Base-by-base conservation (phyloP, 805 yeast genomes). In the Candida nemodendra region DNA sequence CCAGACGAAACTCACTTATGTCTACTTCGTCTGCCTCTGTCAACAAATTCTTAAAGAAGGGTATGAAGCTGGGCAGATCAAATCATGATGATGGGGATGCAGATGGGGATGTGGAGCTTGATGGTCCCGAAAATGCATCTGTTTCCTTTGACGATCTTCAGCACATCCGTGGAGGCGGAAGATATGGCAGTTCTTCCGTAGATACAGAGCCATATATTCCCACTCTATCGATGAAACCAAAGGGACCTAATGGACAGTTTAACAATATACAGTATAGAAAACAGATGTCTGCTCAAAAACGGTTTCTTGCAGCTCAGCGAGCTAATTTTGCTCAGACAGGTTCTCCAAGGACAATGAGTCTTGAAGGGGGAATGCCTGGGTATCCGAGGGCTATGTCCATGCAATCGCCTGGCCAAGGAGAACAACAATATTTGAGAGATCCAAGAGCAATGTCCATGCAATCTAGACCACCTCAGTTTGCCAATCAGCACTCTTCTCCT, bases 171-270 rank as follows among this genome's bases (percentile, higher is more conserved):
- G 86, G 81, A 47, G 71, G 83, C 27, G 85, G 85, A 4, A 75
- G 86, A 22, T 82, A 81, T 53, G 82, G 81, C 3, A 65, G 72
- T 14, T 65, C 69, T 34, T 43, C 62, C 29, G 34, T 56, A 27
- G 87, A 81, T 45, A 72, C 90, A 0, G 72, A 87, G 0, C 90
- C 93, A 7, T 78, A 81, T 45, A 84, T 85, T 27, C 95, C 95
- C 5, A 83, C 88, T 0, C 38, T 84, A 3, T 66, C 75, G 4
- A 61, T 72, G 0, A 44, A 51, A 47, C 44, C 58, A 41, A 27
- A 39, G 36, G 50, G 56, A 32, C 43, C 59, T 15, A 54, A 51
- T 3, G 48, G 59, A 18, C 65, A 62, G 32, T 53, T 67, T 48
- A 71, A 71, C 36, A 81, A 75, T 48, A 66, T 77, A 5, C 81